A percentile compares a stretch with the other conserved stretches of the same genome.
phyloP scores from a whole-genome alignment of 371 early-diverging fungal genomes.

The Apophysomyces sp. region DNA sequence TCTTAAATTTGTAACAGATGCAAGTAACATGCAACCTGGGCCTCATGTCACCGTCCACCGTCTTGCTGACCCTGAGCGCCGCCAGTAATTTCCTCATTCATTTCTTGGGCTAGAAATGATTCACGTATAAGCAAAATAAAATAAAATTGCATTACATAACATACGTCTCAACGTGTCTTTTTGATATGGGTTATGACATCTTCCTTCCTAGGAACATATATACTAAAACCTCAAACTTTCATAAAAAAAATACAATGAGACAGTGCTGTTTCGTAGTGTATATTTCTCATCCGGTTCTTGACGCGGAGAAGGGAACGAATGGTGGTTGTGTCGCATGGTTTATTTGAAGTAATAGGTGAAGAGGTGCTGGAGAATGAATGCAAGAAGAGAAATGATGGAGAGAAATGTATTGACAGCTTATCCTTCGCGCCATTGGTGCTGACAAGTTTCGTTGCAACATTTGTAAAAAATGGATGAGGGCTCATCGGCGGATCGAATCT shows the following conservation, averaged over 20 bases:
- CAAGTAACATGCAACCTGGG: slow-evolving; percentile 59
- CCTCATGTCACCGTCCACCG: slow-evolving; percentile 71
- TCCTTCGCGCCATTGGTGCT: slow-evolving; percentile 79
- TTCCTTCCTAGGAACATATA: too few relatives aligned
- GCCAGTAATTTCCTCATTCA: not conserved
- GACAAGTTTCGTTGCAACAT: slow-evolving; percentile 68
- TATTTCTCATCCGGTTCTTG: too few relatives aligned
- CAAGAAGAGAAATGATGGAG: not conserved
- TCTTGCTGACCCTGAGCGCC: slow-evolving; percentile 72
- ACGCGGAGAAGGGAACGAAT: too few relatives aligned
- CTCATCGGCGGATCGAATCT: slow-evolving; percentile 96
- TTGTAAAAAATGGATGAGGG: slow-evolving; percentile 92
- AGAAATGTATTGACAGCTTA: slow-evolving; percentile 11
- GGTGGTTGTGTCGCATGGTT: not conserved
- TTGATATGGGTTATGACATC: too few relatives aligned
- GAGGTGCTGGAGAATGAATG: not conserved
- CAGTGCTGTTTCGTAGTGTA: too few relatives aligned
- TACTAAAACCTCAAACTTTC: too few relatives aligned
- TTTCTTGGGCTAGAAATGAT: too few relatives aligned
- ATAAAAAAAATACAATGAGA: too few relatives aligned
- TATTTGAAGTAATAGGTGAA: not conserved
- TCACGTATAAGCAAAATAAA: too few relatives aligned
- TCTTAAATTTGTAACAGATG: slow-evolving; percentile 27
- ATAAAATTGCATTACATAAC: too few relatives aligned
- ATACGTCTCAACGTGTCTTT: too few relatives aligned